Evolutionary conservation across 2,329 filamentous ascomycete genomes (phyloP), one percentile per base, ranked within the genome.

Genomic region (Leptographium radiaticola): DNA sequence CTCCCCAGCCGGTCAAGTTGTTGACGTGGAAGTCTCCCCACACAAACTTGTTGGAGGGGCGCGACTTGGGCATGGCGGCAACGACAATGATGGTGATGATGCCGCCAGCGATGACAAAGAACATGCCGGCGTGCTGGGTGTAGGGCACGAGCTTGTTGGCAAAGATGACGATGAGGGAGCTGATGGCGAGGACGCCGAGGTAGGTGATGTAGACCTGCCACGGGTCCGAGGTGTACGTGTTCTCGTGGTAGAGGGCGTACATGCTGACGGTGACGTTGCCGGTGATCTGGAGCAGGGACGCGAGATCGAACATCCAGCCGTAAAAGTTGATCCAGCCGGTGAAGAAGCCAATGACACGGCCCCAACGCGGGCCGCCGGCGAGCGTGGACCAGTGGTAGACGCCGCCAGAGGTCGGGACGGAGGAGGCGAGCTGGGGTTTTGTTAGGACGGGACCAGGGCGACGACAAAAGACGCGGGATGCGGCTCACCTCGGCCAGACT

Each of bases 141-240:
- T 77, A 72, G 20, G 81, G 73, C n/a, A 76, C 65, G 10, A 75
- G 67, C 34, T 73, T 66, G 63, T 83, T 83, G 62, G 73, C 74
- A 58, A 81, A 77, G 18, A 83, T 69, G 53, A 81, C 72, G 55
- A 76, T 70, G 40, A 63, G 61, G 50, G 75, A 73, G 55, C 72
- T 74, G 5, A 76, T 55, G 76, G 77, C 80, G 10, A 77, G 72
- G 55, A 79, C 71, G 42, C 75, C 64, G 50, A 84, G 61, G 60
- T 79, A 82, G 44, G 75, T 71, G 42, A 83, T 63, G 61, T 81
- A 84, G 38, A 79, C 71, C 55, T 82, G 76, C 80, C 80, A 84
- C 36, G 73, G 60, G 56, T 77, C 58, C 16, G 72, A 66, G 12
- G 66, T 65, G 53, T 79, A 80, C 7, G 66, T 64, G 56, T 67